Percentiles rank a stretch among this genome's conserved stretches.
These are phyloP conservation scores for Ustilago tritici DNA, from an alignment of 1,284 basidiomycete genomes.

Conservation along the genomic window DNA sequence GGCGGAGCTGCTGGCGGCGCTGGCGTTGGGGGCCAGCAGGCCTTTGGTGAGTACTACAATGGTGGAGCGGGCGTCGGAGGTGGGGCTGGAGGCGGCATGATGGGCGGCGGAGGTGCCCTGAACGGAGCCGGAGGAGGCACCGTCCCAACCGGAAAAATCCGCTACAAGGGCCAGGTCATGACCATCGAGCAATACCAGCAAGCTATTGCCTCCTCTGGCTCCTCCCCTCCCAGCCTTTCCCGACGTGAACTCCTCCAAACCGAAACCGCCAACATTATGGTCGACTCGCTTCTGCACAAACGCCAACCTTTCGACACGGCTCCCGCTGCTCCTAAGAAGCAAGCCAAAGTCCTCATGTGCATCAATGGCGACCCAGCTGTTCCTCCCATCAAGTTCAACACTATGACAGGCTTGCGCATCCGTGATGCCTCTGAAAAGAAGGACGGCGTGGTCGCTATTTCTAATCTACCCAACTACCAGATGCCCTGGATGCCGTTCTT, in stretches of 20 bases:
- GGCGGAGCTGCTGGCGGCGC: neutral
- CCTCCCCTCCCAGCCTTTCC: neutral
- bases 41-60: neutral
- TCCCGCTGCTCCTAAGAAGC: neutral
- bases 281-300: conserved; percentile 15
- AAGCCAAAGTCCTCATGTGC: conserved; percentile 39
- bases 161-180: conserved; percentile 37
- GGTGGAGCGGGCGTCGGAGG: conserved; percentile 1
- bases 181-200: conserved; percentile 34
- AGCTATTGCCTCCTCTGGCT: conserved; percentile 7
- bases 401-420: conserved; percentile 39
- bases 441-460: conserved; percentile 34
- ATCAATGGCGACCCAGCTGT: conserved; percentile 45
- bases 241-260: conserved; percentile 9
- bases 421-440: conserved; percentile 17
- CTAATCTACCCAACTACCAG: conserved; percentile 41
- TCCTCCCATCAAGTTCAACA: conserved; percentile 43
- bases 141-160: conserved; percentile 29
- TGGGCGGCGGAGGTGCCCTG: conserved; percentile 3
- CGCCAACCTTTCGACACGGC: conserved; percentile 5
- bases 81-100: neutral
- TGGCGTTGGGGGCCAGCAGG: neutral
- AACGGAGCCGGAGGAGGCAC: neutral
- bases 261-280: neutral
- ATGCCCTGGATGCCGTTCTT: conserved; percentile 51